Conservation (phyloP, 2,329 filamentous ascomycete species). For the Triangularia setosa region DNA sequence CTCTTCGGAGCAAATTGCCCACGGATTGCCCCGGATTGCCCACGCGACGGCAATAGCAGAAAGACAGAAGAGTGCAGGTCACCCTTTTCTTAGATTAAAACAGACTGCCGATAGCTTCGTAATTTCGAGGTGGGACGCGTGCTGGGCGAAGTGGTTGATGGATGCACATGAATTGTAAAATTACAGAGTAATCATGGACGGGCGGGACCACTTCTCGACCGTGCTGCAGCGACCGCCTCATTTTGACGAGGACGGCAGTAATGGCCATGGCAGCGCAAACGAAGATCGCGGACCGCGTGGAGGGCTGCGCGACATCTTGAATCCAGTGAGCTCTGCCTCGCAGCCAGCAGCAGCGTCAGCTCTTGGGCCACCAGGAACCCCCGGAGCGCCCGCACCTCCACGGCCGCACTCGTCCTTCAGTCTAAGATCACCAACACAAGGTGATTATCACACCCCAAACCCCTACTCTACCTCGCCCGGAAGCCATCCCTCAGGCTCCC, state of each 20-base stretch:
- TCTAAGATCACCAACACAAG: slow-evolving; percentile 47
- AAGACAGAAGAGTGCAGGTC: neutral
- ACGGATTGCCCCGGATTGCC: too few relatives aligned
- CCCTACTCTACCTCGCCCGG: slow-evolving; percentile 29
- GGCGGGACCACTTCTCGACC: slow-evolving; percentile 49
- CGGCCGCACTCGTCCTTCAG: slow-evolving; percentile 43
- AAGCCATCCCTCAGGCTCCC: slow-evolving; percentile 25
- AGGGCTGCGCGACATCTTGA: slow-evolving; percentile 44
- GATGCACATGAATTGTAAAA: slow-evolving; percentile 22
- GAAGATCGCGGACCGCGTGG: slow-evolving; percentile 36
- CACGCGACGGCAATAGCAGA: neutral
- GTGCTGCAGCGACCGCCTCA: slow-evolving; percentile 45
- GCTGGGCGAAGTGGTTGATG: slow-evolving; percentile 22
- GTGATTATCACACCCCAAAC: slow-evolving; percentile 23
- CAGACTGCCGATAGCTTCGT: slow-evolving; percentile 6
- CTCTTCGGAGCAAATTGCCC: neutral
- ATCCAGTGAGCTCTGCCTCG: slow-evolving; percentile 33
- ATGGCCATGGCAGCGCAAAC: slow-evolving; percentile 31
- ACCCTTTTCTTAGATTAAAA: neutral
- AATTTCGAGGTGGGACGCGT: slow-evolving; percentile 13
- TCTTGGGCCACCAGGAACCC: slow-evolving; percentile 20
- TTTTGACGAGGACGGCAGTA: slow-evolving; percentile 37
- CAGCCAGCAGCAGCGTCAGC: slow-evolving; percentile 26
- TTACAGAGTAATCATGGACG: slow-evolving; percentile 15
- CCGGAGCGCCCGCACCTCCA: slow-evolving; percentile 28